phyloP scores from a whole-genome alignment of 441 rosid genomes.

The Erodium chrysanthum region DNA sequence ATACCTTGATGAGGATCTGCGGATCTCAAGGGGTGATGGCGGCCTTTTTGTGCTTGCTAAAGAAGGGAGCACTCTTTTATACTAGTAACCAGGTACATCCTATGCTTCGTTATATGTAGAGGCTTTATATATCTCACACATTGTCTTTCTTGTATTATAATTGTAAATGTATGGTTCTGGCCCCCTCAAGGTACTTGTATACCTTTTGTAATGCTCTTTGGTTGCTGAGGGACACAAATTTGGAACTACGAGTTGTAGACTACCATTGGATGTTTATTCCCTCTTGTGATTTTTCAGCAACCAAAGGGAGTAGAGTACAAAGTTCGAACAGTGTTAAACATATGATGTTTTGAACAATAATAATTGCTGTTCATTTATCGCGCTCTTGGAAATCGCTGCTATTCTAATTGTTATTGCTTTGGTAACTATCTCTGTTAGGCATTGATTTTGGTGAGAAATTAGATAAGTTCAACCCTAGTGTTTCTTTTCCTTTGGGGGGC shows the following conservation, averaged over 20 bases:
- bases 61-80: conserved; percentile 79
- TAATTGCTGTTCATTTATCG: neutral
- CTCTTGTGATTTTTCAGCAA: no score
- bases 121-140: neutral
- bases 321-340: neutral
- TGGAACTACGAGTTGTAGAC: neutral
- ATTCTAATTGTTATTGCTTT: neutral
- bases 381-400: neutral
- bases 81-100: conserved; percentile 25
- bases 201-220: neutral
- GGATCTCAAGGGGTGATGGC: conserved; percentile 91
- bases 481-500: no score
- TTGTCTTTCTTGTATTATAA: neutral
- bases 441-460: neutral
- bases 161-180: neutral
- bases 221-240: neutral
- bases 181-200: neutral
- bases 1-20: conserved; percentile 73
- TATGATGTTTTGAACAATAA: no score
- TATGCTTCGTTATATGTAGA: neutral
- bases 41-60: conserved; percentile 86
- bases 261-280: no score
- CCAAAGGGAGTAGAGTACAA: no score
- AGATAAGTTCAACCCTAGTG: neutral
- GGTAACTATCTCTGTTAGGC: neutral